Evolutionary conservation across 306 rosid species (phyloP), one percentile per base, ranked within the genome.

Genomic region (Sechiopsis laciniata): DNA sequence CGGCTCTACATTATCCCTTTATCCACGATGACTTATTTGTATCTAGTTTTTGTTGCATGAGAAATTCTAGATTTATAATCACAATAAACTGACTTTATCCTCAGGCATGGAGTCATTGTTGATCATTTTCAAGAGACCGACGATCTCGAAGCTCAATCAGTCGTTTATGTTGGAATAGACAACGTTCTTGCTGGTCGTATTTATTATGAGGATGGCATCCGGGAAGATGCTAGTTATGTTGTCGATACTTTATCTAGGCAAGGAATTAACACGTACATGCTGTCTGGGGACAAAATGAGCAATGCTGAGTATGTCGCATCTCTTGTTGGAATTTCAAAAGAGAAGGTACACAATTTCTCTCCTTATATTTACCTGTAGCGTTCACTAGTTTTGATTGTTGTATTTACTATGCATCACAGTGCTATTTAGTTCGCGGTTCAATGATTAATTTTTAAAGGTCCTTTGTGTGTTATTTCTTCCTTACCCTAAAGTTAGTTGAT

Each of bases 261-360:
- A 85, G 92, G 89, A 75, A 87, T 93, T 61, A 82, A 26, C 70
- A 87, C 85, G 8, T 93, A 87, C 74, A 93, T 93, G 97, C 85
- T 93, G 73, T 93, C 96, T 65, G 98, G 98, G 74, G 98, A 93
- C 90, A 93, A 87, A 83, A 90, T 82, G 79, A 89, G 78, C 73
- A 77, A 86, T 0, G 97, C 96, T 5, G 97, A 93, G 85, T 81
- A 90, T 63, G 94, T 93, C 76, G 98, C 96, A 73, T 93, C 98
- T 63, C 83, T 76, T 58, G 88, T 93, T 76, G 97, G 98, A 79
- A 90, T 90, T 79, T 87, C 98, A 45, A 84, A 81, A 55, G 89
- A 86, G 21, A 85, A 85, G 94, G 98, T 90, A 81, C 65, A 80
- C 45, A 37, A 37, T 37, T 37, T 37, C 45, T 1, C 45, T 37